Conservation (phyloP, 176 grass and related monocot genomes). For the Zoysia japonica region DNA sequence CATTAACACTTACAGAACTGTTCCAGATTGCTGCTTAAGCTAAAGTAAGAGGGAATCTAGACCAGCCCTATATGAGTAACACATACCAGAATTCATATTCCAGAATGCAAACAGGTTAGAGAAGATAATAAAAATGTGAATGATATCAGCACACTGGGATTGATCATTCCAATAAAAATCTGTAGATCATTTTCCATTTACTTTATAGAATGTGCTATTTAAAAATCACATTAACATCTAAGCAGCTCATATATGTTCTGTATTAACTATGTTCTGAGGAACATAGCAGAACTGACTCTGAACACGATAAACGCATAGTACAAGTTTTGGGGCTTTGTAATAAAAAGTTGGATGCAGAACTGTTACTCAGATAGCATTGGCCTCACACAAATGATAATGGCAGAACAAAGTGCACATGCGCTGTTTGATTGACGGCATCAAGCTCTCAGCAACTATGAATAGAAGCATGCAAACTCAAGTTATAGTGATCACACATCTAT, state of each 20-base stretch:
- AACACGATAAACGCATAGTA: constrained; percentile 1
- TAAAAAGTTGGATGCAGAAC: constrained; percentile 6
- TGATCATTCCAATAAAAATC: not conserved
- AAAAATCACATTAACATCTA: not conserved
- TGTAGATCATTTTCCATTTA: constrained; percentile 1
- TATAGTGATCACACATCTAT: not conserved
- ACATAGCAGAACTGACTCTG: not conserved
- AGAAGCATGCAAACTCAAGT: not conserved
- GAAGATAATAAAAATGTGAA: constrained; percentile 11
- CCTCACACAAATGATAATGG: constrained; percentile 17
- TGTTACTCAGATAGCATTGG: not conserved
- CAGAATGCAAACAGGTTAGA: not conserved
- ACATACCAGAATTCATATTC: not conserved
- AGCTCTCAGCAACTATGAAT: constrained; percentile 9
- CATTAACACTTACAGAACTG: not conserved
- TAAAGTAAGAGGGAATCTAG: not conserved
- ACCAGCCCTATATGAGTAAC: not conserved
- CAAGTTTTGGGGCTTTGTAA: not conserved
- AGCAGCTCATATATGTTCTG: not conserved
- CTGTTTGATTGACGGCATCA: constrained; percentile 4
- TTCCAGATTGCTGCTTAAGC: too few species aligned
- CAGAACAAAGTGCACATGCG: not conserved
- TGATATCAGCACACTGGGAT: not conserved
- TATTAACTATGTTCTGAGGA: not conserved
- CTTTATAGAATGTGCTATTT: not conserved